Conservation (phyloP, 2,329 filamentous ascomycete species). For the Dryadomyces quercus-mongolicae region DNA sequence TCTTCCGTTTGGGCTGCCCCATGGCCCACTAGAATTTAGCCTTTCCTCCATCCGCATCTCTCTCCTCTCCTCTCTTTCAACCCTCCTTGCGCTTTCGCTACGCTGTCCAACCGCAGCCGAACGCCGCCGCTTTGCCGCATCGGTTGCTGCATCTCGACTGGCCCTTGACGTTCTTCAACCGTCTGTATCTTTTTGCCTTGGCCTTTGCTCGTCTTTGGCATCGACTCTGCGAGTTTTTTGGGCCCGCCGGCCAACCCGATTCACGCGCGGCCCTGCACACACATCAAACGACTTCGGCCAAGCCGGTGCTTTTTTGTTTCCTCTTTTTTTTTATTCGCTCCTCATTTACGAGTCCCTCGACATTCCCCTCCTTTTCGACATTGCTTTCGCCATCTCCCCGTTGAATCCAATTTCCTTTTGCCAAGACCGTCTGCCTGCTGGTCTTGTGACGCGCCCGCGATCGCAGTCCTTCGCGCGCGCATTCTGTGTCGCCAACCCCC, state of each 20-base stretch:
- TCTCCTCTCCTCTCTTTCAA: neutral
- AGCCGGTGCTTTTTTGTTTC: no score
- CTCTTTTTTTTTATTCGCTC: no score
- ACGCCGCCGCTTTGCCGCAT: no score
- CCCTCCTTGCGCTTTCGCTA: neutral
- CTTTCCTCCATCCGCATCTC: neutral
- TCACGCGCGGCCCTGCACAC: no score
- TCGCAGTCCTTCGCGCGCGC: constrained; percentile 6
- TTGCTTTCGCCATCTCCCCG: neutral
- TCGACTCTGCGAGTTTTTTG: neutral
- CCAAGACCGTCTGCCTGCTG: neutral
- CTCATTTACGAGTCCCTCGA: no score
- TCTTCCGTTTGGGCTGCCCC: neutral
- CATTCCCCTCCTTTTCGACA: neutral
- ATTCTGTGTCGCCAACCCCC: constrained; percentile 11
- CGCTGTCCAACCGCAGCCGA: no score
- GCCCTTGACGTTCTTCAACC: no score
- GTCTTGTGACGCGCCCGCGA: constrained; percentile 14
- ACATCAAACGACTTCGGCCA: no score
- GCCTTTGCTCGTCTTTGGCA: neutral
- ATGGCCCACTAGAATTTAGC: neutral
- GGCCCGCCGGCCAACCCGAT: no score
- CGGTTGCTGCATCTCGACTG: no score
- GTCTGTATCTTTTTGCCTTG: no score
- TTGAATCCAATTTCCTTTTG: neutral